Evolutionary conservation across 2,329 filamentous ascomycete genomes (phyloP).

Genomic region (Neofusicoccum umdonicola): DNA sequence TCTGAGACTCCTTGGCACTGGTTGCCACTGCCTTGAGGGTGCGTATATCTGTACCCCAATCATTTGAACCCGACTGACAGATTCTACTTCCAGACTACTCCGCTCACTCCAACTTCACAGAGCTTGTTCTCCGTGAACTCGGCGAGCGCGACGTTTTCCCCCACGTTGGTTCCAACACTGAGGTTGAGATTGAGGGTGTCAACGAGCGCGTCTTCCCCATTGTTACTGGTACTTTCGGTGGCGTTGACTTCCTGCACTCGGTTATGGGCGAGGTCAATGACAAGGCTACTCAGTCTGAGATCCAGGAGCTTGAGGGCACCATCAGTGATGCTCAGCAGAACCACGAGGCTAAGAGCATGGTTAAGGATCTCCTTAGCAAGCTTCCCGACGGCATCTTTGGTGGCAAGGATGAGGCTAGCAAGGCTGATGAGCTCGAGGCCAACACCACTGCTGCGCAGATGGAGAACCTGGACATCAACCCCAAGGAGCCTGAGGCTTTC

Average conservation of each 20-base stretch:
- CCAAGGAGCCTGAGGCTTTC: constrained; percentile 79
- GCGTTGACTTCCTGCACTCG: constrained; percentile 90
- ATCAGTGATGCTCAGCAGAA: constrained; percentile 63
- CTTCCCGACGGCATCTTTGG: constrained; percentile 80
- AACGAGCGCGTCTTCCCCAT: constrained; percentile 70
- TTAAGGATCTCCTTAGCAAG: constrained; percentile 77
- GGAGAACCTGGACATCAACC: constrained; percentile 70
- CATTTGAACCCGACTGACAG: neutral
- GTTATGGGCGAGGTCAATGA: constrained; percentile 78
- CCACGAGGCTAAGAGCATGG: constrained; percentile 66
- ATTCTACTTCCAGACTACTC: constrained; percentile 64
- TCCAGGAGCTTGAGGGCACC: constrained; percentile 83
- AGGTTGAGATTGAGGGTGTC: constrained; percentile 66
- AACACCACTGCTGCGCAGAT: constrained; percentile 75
- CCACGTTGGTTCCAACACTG: constrained; percentile 76
- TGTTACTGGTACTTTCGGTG: constrained; percentile 89
- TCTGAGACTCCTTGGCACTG: constrained; percentile 81
- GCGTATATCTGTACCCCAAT: constrained; percentile 21
- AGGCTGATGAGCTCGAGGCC: constrained; percentile 75
- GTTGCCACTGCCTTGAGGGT: constrained; percentile 83
- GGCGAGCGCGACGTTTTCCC: constrained; percentile 81
- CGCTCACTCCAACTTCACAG: constrained; percentile 90
- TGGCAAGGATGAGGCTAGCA: constrained; percentile 64
- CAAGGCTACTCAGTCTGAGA: constrained; percentile 86
- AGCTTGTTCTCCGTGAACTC: constrained; percentile 83